These are phyloP conservation scores for Chondrostereum purpureum DNA, from an alignment of 1,284 basidiomycete species.

Conservation along the genomic window DNA sequence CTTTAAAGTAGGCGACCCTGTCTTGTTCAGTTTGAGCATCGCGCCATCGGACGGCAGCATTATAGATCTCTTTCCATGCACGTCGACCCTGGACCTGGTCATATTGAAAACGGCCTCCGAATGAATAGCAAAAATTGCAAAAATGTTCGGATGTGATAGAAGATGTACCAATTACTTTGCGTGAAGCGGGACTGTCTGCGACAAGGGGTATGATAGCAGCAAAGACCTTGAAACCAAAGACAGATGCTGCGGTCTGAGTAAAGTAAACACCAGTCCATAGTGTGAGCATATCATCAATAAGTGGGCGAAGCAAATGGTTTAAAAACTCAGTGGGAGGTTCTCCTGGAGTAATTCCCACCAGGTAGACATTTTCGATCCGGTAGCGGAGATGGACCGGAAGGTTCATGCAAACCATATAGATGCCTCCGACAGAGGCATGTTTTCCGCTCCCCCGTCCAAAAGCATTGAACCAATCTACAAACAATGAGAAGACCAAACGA, in stretches of 20 bases:
- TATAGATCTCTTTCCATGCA: no score
- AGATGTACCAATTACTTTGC: neutral
- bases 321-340: neutral
- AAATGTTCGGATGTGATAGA: neutral
- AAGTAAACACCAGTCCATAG: neutral
- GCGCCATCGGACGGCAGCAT: no score
- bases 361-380: neutral
- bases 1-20: no score
- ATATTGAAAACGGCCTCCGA: no score
- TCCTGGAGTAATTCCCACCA: neutral
- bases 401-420: conserved; percentile 26
- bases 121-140: neutral
- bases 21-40: no score
- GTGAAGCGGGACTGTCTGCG: neutral
- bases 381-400: conserved; percentile 16
- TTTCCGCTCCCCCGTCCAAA: conserved; percentile 23
- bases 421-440: conserved; percentile 23
- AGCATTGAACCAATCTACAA: conserved; percentile 34
- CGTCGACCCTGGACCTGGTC: no score
- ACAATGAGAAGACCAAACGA: conserved; percentile 23
- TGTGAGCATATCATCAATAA: neutral
- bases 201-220: neutral
- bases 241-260: neutral
- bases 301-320: neutral
- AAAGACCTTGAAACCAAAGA: neutral